Conservation (phyloP, 805 yeast species). For the Zygotorulaspora florentina region DNA sequence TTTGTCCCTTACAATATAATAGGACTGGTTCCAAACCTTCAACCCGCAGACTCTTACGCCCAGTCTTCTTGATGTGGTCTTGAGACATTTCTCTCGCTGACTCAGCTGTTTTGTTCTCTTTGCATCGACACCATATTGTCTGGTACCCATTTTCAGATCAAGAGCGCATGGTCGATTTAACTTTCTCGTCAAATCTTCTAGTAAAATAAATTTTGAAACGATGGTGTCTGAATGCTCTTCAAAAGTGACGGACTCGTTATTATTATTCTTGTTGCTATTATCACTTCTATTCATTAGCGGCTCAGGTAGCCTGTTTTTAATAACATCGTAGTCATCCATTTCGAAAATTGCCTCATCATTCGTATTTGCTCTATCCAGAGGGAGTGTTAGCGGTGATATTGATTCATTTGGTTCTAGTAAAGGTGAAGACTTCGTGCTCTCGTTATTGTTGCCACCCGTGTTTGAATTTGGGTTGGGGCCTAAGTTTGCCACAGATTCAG, state of each 20-base stretch:
- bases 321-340: slow-evolving; percentile 18
- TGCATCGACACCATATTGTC: slow-evolving; percentile 98
- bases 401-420: slow-evolving; percentile 5
- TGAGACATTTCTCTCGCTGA: slow-evolving; percentile 74
- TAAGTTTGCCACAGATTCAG: not conserved
- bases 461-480: slow-evolving; percentile 1
- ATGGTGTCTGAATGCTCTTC: slow-evolving; percentile 30
- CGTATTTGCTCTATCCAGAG: slow-evolving; percentile 6
- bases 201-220: slow-evolving; percentile 61
- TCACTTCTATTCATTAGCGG: not conserved
- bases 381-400: slow-evolving; percentile 14
- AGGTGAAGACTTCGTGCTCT: slow-evolving; percentile 5
- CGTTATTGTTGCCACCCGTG: slow-evolving; percentile 8
- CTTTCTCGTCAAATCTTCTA: slow-evolving; percentile 86
- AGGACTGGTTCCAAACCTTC: slow-evolving; percentile 67
- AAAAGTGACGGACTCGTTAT: slow-evolving; percentile 22
- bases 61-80: slow-evolving; percentile 72
- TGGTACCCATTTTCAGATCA: slow-evolving; percentile 96
- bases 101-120: slow-evolving; percentile 62
- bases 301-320: slow-evolving; percentile 1
- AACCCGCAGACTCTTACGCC: slow-evolving; percentile 96
- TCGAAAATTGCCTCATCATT: slow-evolving; percentile 16
- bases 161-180: slow-evolving; percentile 84
- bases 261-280: slow-evolving; percentile 5
- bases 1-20: slow-evolving; percentile 73